Base-by-base conservation (phyloP, 345 rosid genomes). In the Conringia planisiliqua region DNA sequence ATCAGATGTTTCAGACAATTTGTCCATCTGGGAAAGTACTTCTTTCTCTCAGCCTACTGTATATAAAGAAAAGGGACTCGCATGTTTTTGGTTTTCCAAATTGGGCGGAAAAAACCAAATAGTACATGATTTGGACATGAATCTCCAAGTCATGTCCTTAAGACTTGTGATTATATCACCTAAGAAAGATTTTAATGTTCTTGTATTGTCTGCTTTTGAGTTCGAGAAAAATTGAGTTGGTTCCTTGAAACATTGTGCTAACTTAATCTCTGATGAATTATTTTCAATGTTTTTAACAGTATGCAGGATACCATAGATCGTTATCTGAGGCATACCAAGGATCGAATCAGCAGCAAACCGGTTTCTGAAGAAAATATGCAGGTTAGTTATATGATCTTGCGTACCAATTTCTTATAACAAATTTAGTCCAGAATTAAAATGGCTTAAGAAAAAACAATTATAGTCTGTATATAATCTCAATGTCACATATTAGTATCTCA, bases 241-340 rank as follows among this genome's bases (percentile, higher is more conserved):
- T 57, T 56, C 16, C 33, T 70, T 40, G 12, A n/a, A n/a, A n/a
- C 29, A 27, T 40, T 69, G 14, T 42, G 47, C 43, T 10, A 16
- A 56, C 40, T 57, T 29, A 17, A 44, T 70, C 46, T 63, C 35
- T 44, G 51, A 54, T 78, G 51, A 40, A 6, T 38, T 66, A 10
- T 12, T 62, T 46, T 63, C 17, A 8, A 42, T 77, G 60, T 46
- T 66, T 71, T 62, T 20, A 62, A 62, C 79, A 86, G 90, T 83
- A 75, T 84, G 86, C 84, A 77, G 74, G 82, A 78, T 36, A 83
- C 85, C 43, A 76, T 86, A 56, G 83, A 75, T 60, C 87, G 86
- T 30, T 84, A 84, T 48, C 43, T 77, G 66, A 84, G 62, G 85
- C 83, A 84, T 78, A 64, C 83, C 14, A 82, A 82, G 72, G 85